phyloP scores from a whole-genome alignment of 768 basidiomycete species.

The Serendipita sp. region DNA sequence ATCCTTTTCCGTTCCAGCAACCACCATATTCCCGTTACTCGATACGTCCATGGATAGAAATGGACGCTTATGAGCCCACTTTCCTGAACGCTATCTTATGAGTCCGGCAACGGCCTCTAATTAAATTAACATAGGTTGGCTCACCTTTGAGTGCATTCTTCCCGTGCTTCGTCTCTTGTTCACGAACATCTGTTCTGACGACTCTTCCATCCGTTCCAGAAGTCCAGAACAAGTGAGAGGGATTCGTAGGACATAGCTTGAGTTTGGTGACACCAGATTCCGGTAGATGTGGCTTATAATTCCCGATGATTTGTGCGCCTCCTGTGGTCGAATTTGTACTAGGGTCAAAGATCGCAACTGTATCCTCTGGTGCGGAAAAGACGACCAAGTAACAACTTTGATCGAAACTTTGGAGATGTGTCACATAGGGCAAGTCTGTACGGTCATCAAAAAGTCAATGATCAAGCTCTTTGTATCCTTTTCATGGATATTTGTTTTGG shows the following conservation, averaged over 20 bases:
- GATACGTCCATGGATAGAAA: slow-evolving; percentile 35
- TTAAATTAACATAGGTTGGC: not conserved
- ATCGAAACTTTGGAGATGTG: no score
- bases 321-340: not conserved
- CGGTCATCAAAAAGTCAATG: no score
- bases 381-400: not conserved
- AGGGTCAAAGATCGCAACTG: not conserved
- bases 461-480: no score
- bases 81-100: not conserved
- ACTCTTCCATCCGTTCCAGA: not conserved
- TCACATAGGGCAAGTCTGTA: no score
- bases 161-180: not conserved
- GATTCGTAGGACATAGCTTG: not conserved
- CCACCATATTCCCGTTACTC: slow-evolving; percentile 50
- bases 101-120: not conserved
- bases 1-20: slow-evolving; percentile 67
- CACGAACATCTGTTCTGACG: not conserved
- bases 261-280: not conserved
- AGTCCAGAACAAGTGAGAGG: not conserved
- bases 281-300: not conserved
- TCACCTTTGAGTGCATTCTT: not conserved
- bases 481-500: no score
- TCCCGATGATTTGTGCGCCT: not conserved
- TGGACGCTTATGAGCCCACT: not conserved
- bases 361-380: not conserved